A percentile compares a stretch with the other conserved stretches of the same genome.
Conservation (phyloP, 306 rosid species). For the Rosa persica region DNA sequence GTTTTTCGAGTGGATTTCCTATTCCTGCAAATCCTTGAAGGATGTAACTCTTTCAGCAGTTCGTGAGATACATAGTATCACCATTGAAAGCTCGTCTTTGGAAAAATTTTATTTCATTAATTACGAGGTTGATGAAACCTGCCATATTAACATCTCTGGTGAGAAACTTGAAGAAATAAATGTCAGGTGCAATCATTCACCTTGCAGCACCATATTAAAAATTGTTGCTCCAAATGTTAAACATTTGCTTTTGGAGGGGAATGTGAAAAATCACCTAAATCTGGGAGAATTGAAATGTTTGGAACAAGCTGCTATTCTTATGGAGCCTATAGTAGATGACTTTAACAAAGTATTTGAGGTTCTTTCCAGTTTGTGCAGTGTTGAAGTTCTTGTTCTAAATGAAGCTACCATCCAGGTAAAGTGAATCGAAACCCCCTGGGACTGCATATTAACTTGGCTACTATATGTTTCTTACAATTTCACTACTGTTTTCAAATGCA, state of each 20-base stretch:
- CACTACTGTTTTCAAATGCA: neutral
- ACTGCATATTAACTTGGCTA: neutral
- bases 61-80: neutral
- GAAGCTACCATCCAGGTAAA: constrained; percentile 6
- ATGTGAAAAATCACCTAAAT: neutral
- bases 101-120: neutral
- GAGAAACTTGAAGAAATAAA: neutral
- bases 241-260: neutral
- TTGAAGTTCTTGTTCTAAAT: neutral
- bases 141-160: neutral
- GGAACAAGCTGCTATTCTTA: neutral
- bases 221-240: neutral
- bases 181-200: neutral
- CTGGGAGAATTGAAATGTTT: neutral
- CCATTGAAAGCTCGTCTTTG: neutral
- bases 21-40: neutral
- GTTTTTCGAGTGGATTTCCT: neutral
- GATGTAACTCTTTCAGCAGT: neutral
- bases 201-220: neutral
- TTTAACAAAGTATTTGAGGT: neutral
- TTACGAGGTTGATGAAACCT: neutral
- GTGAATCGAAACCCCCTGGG: neutral
- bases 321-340: neutral
- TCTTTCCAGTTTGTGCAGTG: neutral
- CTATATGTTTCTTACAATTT: neutral